Percentiles rank a stretch among this genome's conserved stretches.
These are phyloP conservation scores for Phialocephala subalpina DNA, from an alignment of 2,329 filamentous ascomycete species.

Conservation along the genomic window DNA sequence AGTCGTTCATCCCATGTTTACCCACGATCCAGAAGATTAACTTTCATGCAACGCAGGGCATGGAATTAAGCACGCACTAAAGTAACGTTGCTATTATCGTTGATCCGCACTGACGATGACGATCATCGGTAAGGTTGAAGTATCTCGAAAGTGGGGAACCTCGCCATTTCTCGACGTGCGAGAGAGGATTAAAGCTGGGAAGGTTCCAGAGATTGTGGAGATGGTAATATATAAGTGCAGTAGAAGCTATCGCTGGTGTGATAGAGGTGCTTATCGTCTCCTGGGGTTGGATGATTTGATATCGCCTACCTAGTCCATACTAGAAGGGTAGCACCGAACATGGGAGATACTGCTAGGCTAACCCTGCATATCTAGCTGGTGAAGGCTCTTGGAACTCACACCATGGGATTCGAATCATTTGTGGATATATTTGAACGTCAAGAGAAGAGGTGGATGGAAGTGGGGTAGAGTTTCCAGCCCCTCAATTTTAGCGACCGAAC, in stretches of 20 bases:
- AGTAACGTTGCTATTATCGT: slow-evolving; percentile 28
- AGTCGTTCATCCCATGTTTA: slow-evolving; percentile 1
- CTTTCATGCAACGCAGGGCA: neutral
- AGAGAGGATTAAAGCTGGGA: neutral
- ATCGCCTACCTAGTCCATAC: neutral
- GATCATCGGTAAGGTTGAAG: slow-evolving; percentile 18
- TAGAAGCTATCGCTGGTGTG: neutral
- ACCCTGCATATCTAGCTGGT: neutral
- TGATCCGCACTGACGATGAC: slow-evolving; percentile 20
- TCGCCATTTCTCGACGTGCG: slow-evolving; percentile 2
- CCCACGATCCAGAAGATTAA: neutral
- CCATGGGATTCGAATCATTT: neutral
- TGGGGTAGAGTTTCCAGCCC: neutral
- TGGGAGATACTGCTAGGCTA: neutral
- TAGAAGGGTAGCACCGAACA: neutral
- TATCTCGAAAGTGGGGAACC: slow-evolving; percentile 23
- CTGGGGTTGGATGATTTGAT: neutral
- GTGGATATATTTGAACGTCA: neutral
- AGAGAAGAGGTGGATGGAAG: neutral
- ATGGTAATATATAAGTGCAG: neutral
- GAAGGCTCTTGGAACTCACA: neutral
- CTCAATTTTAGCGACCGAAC: neutral
- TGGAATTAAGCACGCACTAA: slow-evolving; percentile 1
- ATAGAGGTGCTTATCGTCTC: neutral
- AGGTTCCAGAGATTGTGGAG: slow-evolving; percentile 6